Base-by-base conservation (phyloP, 1,139 yeast genomes). In the Kodamaea arcana region DNA sequence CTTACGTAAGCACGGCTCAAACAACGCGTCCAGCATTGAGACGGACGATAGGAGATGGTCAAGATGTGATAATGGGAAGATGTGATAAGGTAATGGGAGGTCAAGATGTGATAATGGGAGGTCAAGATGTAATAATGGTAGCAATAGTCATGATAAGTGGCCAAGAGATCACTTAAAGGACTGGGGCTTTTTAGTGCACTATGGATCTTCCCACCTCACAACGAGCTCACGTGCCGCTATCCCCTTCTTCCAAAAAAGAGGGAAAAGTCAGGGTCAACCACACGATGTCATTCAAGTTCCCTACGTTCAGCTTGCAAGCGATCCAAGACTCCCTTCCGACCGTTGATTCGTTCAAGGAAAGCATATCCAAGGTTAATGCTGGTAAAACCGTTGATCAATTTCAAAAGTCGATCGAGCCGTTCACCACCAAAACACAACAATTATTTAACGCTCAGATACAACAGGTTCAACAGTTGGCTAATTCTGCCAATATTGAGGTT, bases 281-380 rank as follows among this genome's bases (percentile, higher is more conserved):
- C 6, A 14, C 25, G 32, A 73, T 73, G 79, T 72, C 79, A 13
- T 73, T 73, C 52, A 72, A 67, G 36, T 72, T 73, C 51, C 78
- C 78, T 16, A 53, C 65, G 27, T 62, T 69, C 47, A 61, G 65
- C 45, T 60, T 72, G 35, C 74, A 69, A 52, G 58, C 63, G 44
- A 69, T 56, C 58, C 79, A 62, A 59, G 74, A 61, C 37, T 72
- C 69, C 35, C 65, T 56, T 30, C 63, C 70, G 17, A 56, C 62
- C 18, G 71, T 66, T 25, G 71, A 68, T 41, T 59, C 61, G 37
- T 54, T 69, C 42, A 58, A 62, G 46, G 68, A 68, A 40, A 56
- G 68, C 10, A 56, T 69, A 33, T 59, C 65, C 46, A 57, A 61
- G 54, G 63, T 59, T 47, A 66, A 56, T 52, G 71, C 61, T 18